phyloP scores from a whole-genome alignment of 306 rosid genomes.

The Biancaea sappan region DNA sequence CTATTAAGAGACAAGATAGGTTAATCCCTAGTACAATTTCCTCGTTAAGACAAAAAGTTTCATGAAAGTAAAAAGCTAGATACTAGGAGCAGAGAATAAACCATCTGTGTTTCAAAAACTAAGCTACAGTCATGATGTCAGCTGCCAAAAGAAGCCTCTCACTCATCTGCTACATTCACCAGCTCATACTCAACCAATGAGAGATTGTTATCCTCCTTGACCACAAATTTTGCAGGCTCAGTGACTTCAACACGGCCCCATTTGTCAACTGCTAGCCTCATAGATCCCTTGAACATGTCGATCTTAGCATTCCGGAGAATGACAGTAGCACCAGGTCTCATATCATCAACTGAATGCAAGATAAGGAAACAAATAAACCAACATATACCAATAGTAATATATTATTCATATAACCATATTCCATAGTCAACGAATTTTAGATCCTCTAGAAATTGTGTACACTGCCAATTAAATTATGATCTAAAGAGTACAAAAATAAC shows the following conservation, averaged over 20 bases:
- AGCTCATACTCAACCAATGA: slow-evolving; percentile 63
- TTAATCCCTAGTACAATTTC: background rate
- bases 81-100: slow-evolving; percentile 32
- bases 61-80: slow-evolving; percentile 26
- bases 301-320: slow-evolving; percentile 66
- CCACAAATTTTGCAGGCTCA: slow-evolving; percentile 52
- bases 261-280: slow-evolving; percentile 75
- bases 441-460: background rate
- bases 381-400: background rate
- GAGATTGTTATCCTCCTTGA: slow-evolving; percentile 69
- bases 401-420: background rate
- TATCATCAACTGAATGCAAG: background rate
- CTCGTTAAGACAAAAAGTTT: background rate
- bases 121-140: slow-evolving; percentile 27
- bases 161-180: slow-evolving; percentile 54
- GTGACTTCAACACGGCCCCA: slow-evolving; percentile 69
- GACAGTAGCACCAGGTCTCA: slow-evolving; percentile 53
- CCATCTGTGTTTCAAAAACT: slow-evolving; percentile 28
- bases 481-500: background rate
- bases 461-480: background rate
- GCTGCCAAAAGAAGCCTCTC: slow-evolving; percentile 22
- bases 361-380: background rate
- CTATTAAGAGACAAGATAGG: background rate
- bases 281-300: slow-evolving; percentile 75
- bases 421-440: background rate